Evolutionary conservation across 106 monocot species (phyloP), one percentile per base, ranked within the genome.

Genomic region (Dendrobium chrysotoxum): DNA sequence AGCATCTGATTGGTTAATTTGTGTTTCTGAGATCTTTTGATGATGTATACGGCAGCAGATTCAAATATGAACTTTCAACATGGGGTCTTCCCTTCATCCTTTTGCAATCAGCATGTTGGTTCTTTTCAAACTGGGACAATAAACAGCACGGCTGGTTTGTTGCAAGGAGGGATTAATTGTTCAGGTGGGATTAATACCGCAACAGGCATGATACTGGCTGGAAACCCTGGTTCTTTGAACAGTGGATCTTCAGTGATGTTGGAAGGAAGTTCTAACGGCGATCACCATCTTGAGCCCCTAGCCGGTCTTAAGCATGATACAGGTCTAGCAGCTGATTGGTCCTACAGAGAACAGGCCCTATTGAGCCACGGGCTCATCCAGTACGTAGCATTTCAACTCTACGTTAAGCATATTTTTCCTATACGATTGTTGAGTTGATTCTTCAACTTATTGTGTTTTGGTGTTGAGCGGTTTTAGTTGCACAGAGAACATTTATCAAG

Each of bases 31-130:
- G 40, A 40, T 41, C 40, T 76, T 50, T 18, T 67, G 66, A n/a
- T 28, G 4, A 79, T 80, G 81, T 79, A 75, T 20, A 92, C 94
- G 94, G 85, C 92, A 40, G 79, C 92, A 17, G 88, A 94, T 81
- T 82, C 85, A n/a, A 92, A 89, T 83, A 87, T 89, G 83, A 85
- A 84, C 75, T 89, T 92, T 77, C 78, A 86, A 25, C 87, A 83
- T 47, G 86, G 86, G 78, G 66, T 67, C 25, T 74, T 89, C 44
- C 79, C 88, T 5, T 81, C 85, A 28, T 86, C 90, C 15, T 86
- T 83, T 44, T 85, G 89, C 86, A 89, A 83, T 80, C 86, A 83
- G 40, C 86, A 81, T 31, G 78, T 91, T 58, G 85, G 91, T 58
- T 89, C 92, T 38, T 94, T 94, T 54, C 97, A 98, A 61, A 46